Conservation (phyloP, 352 stramenopile species). For the Pythium insidiosum region DNA sequence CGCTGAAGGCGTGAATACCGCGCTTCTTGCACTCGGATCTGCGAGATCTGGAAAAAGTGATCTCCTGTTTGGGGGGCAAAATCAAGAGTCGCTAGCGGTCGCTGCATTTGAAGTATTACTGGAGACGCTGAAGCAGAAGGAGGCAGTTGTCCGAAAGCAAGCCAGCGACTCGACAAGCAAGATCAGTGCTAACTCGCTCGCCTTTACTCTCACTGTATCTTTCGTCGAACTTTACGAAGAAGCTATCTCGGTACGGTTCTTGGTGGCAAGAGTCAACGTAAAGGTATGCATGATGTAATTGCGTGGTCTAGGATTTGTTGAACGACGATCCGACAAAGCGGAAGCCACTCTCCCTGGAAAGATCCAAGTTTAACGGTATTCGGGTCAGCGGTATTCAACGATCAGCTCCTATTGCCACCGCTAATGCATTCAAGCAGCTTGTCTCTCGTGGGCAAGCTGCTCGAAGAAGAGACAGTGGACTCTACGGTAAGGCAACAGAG, state of each 20-base stretch:
- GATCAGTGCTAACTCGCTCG: constrained; percentile 1
- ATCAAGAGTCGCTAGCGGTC: constrained; percentile 18
- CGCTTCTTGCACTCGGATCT: constrained; percentile 33
- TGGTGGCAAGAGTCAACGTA: background rate
- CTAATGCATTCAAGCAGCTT: constrained; percentile 17
- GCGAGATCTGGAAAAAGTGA: constrained; percentile 22
- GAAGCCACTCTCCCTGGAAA: background rate
- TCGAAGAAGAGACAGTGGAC: constrained; percentile 18
- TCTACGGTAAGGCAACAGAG: constrained; percentile 33
- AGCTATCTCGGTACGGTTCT: constrained; percentile 24
- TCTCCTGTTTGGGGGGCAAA: constrained; percentile 27
- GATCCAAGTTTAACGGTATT: background rate
- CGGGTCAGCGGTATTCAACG: constrained; percentile 3
- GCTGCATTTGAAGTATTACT: constrained; percentile 28
- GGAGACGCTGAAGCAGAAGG: constrained; percentile 21
- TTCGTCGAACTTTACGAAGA: constrained; percentile 55
- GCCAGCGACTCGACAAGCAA: background rate
- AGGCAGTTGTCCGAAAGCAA: background rate
- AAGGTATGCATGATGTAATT: background rate
- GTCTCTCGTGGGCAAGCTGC: constrained; percentile 18
- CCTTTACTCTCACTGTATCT: constrained; percentile 28
- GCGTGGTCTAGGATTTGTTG: constrained; percentile 8
- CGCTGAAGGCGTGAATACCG: constrained; percentile 45
- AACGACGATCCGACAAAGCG: background rate
- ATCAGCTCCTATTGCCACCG: constrained; percentile 15